phyloP scores from a whole-genome alignment of 176 grass and related monocot genomes.

The Musa beccarii region DNA sequence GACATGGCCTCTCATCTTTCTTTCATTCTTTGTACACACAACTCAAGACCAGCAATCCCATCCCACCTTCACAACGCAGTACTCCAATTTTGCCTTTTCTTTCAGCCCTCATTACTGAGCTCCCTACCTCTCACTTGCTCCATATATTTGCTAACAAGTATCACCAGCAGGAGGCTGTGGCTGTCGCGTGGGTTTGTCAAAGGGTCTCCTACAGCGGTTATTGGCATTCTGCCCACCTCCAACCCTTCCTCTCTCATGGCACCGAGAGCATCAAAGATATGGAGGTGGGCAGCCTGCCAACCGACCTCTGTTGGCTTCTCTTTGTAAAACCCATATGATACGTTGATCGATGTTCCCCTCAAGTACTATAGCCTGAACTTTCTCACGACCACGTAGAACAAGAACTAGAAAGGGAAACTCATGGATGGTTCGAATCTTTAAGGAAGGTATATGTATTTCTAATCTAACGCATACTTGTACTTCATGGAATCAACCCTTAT shows the following conservation, averaged over 20 bases:
- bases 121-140: not conserved
- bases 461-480: too few relatives aligned
- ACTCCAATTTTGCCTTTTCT: not conserved
- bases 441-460: too few relatives aligned
- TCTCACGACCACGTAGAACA: too few relatives aligned
- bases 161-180: too few relatives aligned
- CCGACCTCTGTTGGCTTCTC: constrained; percentile 4
- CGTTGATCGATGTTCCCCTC: constrained; percentile 22
- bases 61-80: too few relatives aligned
- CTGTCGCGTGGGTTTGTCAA: constrained; percentile 34
- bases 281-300: constrained; percentile 31
- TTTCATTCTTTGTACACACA: too few relatives aligned
- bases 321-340: too few relatives aligned
- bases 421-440: too few relatives aligned
- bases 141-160: not conserved
- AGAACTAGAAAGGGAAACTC: too few relatives aligned
- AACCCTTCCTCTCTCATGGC: not conserved
- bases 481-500: too few relatives aligned
- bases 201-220: constrained; percentile 36
- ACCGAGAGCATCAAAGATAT: constrained; percentile 3
- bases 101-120: not conserved
- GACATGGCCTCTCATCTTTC: not conserved
- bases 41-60: too few relatives aligned
- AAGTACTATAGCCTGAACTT: too few relatives aligned
- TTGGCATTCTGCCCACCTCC: constrained; percentile 50